Evolutionary conservation across 2,329 filamentous ascomycete species (phyloP).

Genomic region (Colletotrichum sp.): DNA sequence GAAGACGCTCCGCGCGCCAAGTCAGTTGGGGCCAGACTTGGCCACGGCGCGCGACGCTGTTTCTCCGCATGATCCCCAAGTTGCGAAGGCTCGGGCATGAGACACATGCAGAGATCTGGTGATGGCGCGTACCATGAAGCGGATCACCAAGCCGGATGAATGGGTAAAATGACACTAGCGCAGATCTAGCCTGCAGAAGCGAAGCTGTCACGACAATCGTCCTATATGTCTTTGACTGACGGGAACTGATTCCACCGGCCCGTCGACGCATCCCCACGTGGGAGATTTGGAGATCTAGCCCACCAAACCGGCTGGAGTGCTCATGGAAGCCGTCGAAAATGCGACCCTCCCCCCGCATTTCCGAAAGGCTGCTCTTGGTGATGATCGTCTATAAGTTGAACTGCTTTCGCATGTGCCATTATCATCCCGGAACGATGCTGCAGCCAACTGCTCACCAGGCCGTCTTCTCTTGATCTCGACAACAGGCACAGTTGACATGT

Average conservation of each 20-base stretch:
- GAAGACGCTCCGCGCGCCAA: constrained; percentile 12
- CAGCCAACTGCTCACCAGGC: background rate
- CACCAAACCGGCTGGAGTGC: background rate
- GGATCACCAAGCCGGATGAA: background rate
- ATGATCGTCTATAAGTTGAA: background rate
- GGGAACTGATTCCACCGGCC: background rate
- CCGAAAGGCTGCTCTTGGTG: background rate
- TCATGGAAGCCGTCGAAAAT: background rate
- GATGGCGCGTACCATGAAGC: background rate
- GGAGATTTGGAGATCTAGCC: background rate
- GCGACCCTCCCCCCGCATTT: background rate
- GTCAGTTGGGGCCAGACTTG: background rate
- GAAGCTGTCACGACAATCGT: background rate
- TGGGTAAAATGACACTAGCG: background rate
- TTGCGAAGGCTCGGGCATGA: no score
- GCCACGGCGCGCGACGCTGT: background rate
- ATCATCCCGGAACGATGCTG: background rate
- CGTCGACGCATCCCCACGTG: background rate
- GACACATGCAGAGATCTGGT: background rate
- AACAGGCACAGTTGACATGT: background rate
- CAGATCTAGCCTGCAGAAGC: background rate
- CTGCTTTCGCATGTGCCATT: background rate
- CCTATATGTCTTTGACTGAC: background rate
- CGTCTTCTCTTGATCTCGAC: background rate
- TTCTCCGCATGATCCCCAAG: background rate